These are phyloP conservation scores for Xanthoceras sorbifolium DNA, from an alignment of 345 rosid genomes.

Conservation along the genomic window DNA sequence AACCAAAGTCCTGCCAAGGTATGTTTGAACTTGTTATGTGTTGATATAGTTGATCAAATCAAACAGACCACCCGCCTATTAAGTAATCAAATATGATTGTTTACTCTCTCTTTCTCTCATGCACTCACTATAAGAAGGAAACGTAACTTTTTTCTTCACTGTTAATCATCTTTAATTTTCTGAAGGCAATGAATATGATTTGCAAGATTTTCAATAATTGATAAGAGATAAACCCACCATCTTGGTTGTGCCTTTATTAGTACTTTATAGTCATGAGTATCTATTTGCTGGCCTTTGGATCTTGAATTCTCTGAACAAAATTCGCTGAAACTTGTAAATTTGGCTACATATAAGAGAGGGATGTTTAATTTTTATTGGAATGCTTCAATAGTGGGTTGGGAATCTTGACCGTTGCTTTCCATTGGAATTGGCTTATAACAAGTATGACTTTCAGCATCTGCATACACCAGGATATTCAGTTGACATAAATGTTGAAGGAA, in stretches of 20 bases:
- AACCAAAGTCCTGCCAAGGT: constrained; percentile 92
- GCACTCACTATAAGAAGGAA: not conserved
- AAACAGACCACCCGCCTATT: not conserved
- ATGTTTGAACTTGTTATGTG: constrained; percentile 17
- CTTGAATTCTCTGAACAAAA: not conserved
- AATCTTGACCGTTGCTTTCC: not conserved
- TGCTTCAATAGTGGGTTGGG: not conserved
- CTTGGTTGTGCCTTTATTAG: not conserved
- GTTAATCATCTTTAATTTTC: not conserved
- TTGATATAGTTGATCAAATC: not conserved
- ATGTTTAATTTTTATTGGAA: not conserved
- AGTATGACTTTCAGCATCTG: not conserved
- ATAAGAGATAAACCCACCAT: not conserved
- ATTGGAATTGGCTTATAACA: not conserved
- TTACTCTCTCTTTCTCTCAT: not conserved
- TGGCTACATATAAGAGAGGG: not conserved
- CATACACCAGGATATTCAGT: not conserved
- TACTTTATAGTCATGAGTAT: not conserved
- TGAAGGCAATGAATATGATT: not conserved
- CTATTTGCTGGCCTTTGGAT: not conserved
- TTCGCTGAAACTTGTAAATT: not conserved
- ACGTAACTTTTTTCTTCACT: not conserved
- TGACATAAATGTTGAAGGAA: not conserved
- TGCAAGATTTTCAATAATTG: not conserved
- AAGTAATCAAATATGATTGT: not conserved